phyloP scores from a whole-genome alignment of 768 basidiomycete species.

The Hericium rajendrae region DNA sequence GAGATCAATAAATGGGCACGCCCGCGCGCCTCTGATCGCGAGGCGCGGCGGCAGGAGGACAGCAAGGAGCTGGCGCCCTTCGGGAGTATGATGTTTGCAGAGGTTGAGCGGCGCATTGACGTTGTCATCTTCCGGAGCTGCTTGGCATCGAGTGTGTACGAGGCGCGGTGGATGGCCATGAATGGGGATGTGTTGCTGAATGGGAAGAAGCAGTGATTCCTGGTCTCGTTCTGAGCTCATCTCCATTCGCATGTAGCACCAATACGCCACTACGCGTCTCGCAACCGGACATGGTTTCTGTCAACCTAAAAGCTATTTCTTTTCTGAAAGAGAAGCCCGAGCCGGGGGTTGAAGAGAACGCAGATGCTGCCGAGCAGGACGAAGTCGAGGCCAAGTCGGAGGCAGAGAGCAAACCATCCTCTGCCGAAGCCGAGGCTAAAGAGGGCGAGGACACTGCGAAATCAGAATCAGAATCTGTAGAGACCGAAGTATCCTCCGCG shows the following conservation, averaged over 20 bases:
- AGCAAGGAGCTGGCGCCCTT: slow-evolving; percentile 76
- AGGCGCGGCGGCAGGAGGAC: slow-evolving; percentile 33
- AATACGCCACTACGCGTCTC: slow-evolving; percentile 75
- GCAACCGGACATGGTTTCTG: slow-evolving; percentile 92
- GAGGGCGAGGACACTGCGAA: background rate
- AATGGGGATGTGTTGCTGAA: slow-evolving; percentile 85
- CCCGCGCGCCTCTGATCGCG: slow-evolving; percentile 32
- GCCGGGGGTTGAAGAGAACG: slow-evolving; percentile 12
- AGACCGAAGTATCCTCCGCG: slow-evolving; percentile 8
- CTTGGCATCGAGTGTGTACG: slow-evolving; percentile 82
- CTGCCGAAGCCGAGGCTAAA: slow-evolving; percentile 1
- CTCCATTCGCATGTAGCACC: slow-evolving; percentile 40
- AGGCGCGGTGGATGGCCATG: slow-evolving; percentile 77
- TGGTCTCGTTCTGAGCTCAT: background rate
- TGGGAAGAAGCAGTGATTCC: slow-evolving; percentile 44
- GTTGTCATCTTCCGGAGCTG: slow-evolving; percentile 86
- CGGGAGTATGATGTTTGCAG: slow-evolving; percentile 88
- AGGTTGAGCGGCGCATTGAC: slow-evolving; percentile 90
- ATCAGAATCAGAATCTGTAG: slow-evolving; percentile 12
- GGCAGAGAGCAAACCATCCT: slow-evolving; percentile 9
- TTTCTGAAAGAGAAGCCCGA: slow-evolving; percentile 42
- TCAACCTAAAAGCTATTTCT: slow-evolving; percentile 71
- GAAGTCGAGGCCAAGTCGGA: slow-evolving; percentile 7
- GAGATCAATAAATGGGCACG: slow-evolving; percentile 50
- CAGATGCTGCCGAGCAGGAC: slow-evolving; percentile 1